A percentile compares a stretch with the other conserved stretches of the same genome.
These are phyloP conservation scores for Colletotrichum tabaci DNA, from an alignment of 2,329 filamentous ascomycete genomes.

Conservation along the genomic window DNA sequence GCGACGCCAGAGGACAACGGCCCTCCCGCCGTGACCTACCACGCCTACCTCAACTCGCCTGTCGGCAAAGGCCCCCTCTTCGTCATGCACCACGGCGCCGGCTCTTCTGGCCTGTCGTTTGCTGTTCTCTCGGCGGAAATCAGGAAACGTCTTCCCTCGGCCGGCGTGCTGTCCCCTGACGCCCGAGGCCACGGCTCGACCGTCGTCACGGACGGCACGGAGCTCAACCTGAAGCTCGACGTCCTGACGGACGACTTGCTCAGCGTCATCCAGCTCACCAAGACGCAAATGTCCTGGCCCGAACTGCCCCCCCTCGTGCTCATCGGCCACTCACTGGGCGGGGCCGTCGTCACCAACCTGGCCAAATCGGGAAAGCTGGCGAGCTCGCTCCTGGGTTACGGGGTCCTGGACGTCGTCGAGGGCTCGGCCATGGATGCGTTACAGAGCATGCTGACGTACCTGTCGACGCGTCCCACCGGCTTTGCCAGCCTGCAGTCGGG, in stretches of 20 bases:
- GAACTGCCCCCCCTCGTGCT: constrained; percentile 82
- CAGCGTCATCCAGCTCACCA: constrained; percentile 77
- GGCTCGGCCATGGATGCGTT: constrained; percentile 95
- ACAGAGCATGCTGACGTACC: constrained; percentile 93
- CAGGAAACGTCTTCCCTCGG: constrained; percentile 80
- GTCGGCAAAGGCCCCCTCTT: constrained; percentile 83
- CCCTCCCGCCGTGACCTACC: constrained; percentile 72
- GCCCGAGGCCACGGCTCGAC: constrained; percentile 89
- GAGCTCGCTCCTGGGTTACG: constrained; percentile 82
- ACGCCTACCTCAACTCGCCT: constrained; percentile 91
- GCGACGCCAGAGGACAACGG: constrained; percentile 45
- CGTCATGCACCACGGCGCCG: constrained; percentile 94
- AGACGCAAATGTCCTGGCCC: constrained; percentile 79
- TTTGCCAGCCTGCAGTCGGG: constrained; percentile 85
- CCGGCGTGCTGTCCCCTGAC: constrained; percentile 88
- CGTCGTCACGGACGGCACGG: constrained; percentile 57
- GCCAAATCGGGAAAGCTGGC: constrained; percentile 79
- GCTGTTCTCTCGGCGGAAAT: constrained; percentile 85
- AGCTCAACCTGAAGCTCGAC: constrained; percentile 78
- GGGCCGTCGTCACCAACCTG: constrained; percentile 89
- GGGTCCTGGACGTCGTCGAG: constrained; percentile 95
- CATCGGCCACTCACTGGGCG: constrained; percentile 93
- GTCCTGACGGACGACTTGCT: constrained; percentile 82
- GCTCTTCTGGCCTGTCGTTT: constrained; percentile 90
- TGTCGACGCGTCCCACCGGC: constrained; percentile 82